Conservation (phyloP, 2,329 filamentous ascomycete species). For the Madurella fahalii region DNA sequence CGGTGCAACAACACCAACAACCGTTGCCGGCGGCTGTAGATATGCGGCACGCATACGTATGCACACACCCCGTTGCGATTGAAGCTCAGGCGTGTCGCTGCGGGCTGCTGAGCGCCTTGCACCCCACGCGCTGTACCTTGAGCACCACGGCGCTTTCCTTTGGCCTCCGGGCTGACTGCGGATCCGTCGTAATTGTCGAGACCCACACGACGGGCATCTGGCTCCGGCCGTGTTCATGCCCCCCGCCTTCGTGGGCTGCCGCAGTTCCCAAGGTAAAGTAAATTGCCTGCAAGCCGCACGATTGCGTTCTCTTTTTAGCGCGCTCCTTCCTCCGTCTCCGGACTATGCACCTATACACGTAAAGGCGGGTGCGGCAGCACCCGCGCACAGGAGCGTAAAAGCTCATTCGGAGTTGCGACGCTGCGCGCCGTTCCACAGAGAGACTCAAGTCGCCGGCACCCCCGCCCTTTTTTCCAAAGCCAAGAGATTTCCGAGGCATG, state of each 20-base stretch:
- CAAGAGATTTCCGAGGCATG: not conserved
- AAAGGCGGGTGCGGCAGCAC: not conserved
- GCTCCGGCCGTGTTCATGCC: not conserved
- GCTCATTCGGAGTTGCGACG: not conserved
- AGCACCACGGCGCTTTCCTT: slow-evolving; percentile 10
- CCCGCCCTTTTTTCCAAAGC: not conserved
- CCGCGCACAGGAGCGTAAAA: not conserved
- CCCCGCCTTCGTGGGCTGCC: not conserved
- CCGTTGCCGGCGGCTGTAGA: too few relatives aligned
- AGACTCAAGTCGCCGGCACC: not conserved
- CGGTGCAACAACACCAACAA: too few relatives aligned
- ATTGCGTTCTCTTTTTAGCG: not conserved
- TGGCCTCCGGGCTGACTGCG: slow-evolving; percentile 15
- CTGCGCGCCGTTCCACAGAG: not conserved
- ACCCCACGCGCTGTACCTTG: too few relatives aligned
- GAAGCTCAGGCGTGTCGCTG: too few relatives aligned
- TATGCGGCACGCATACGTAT: too few relatives aligned
- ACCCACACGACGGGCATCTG: not conserved
- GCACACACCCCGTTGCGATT: too few relatives aligned
- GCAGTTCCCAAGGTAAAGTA: not conserved
- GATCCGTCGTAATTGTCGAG: slow-evolving; percentile 1
- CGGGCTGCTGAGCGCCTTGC: too few relatives aligned
- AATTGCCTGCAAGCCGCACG: not conserved
- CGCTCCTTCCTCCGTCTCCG: not conserved
- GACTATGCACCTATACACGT: not conserved